phyloP scores from a whole-genome alignment of 2,329 filamentous ascomycete genomes.

The Ceratocystis albifundus region DNA sequence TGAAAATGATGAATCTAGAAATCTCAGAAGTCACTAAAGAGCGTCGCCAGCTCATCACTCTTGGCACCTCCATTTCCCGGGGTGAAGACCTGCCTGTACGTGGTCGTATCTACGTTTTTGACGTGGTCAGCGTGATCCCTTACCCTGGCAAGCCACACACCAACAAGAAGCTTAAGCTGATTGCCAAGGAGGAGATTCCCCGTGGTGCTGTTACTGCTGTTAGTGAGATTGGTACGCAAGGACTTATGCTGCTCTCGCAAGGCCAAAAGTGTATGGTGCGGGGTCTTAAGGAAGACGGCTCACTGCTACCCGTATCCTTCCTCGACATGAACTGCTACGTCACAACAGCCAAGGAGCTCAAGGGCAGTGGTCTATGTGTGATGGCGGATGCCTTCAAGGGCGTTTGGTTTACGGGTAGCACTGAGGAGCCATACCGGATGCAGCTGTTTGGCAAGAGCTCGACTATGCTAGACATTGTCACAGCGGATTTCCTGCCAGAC shows the following conservation, averaged over 20 bases:
- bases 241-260: slow-evolving; percentile 78
- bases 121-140: slow-evolving; percentile 83
- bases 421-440: slow-evolving; percentile 93
- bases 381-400: slow-evolving; percentile 88
- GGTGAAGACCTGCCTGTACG: slow-evolving; percentile 84
- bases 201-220: slow-evolving; percentile 83
- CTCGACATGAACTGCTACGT: slow-evolving; percentile 97
- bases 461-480: slow-evolving; percentile 63
- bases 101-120: slow-evolving; percentile 79
- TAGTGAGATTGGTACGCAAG: slow-evolving; percentile 73
- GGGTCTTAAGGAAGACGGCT: slow-evolving; percentile 89
- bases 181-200: slow-evolving; percentile 81
- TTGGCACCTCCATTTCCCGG: slow-evolving; percentile 74
- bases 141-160: slow-evolving; percentile 78
- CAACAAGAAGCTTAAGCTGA: slow-evolving; percentile 69
- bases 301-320: slow-evolving; percentile 84
- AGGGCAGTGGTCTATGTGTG: slow-evolving; percentile 71
- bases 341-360: slow-evolving; percentile 69
- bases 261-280: slow-evolving; percentile 97
- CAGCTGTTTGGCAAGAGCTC: slow-evolving; percentile 81
- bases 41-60: slow-evolving; percentile 65
- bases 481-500: slow-evolving; percentile 79
- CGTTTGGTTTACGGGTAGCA: slow-evolving; percentile 91
- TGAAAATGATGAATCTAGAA: slow-evolving; percentile 76
- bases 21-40: slow-evolving; percentile 85